Base-by-base conservation (phyloP, 805 yeast species). In the Ogataea kodamae region DNA sequence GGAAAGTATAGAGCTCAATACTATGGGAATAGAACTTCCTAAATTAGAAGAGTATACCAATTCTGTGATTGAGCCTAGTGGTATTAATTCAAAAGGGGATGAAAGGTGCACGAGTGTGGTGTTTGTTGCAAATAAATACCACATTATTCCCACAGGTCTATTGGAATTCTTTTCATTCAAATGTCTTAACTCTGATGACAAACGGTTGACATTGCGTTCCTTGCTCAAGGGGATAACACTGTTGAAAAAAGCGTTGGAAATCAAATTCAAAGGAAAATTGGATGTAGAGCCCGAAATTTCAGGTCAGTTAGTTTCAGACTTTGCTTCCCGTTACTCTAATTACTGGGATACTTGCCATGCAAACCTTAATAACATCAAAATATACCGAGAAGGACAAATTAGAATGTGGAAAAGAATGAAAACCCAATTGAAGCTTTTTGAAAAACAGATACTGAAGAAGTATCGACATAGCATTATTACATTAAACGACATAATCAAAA, bases 161-260 rank as follows among this genome's bases (percentile, higher is more conserved):
- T 45, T 78, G 3, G 62, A 61, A 19, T 55, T 78, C 9, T 83
- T 78, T 54, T 74, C 75, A 18, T 70, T 57, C 43, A 54, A 81
- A 25, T 71, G 72, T 6, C 72, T 66, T 40, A 61, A 68, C 32
- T 49, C 52, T 1, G 65, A 71, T 42, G 89, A 82, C 34, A 39
- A 45, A 6, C 44, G 37, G 2, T 42, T 69, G 15, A 72, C 77
- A 0, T 54, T 74, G 25, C 65, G 83, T 46, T 68, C 73, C 62
- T 56, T 65, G 32, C 56, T 83, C n/a, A 78, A 76, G 28, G 92
- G 89, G 0, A 50, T 78, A 21, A 74, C 68, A 44, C 70, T 76
- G 39, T 54, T 83, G 27, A 55, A 72, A 12, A 49, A 57, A n/a
- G 79, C 85, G 3, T 42, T 82, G 8, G 70, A 67, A 18, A 54